Base-by-base conservation (phyloP, 495 filamentous ascomycete genomes). In the Lasiosphaeria hispida region DNA sequence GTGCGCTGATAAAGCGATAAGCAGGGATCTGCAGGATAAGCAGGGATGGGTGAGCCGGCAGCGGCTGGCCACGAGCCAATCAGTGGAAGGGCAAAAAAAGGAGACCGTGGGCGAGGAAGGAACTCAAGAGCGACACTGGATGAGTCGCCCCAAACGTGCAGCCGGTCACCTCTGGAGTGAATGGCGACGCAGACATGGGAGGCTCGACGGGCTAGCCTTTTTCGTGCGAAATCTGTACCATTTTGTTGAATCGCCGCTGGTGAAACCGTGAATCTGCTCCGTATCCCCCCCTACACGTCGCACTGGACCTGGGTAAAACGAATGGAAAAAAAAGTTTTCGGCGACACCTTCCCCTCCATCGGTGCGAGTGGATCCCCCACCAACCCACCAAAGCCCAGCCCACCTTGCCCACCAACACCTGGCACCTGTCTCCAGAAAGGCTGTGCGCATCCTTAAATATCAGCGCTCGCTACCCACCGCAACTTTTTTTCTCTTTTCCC, bases 391-490 rank as follows among this genome's bases (percentile, higher is more conserved):
- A 23, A 52, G 37, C 35, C 52, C 51, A 2, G 37, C 56, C 60
- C 49, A 43, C 11, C 33, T 47, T 59, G 23, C 23, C 23, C 23
- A 30, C 23, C 23, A 30, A 30, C 23, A 30, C 23, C 2, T 30
- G 23, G 23, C 23, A 30, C 23, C 53, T 59, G 57, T 57, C 35
- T 50, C 30, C 18, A 54, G 50, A 59, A 52, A 53, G 62, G 59
- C 65, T 64, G 62, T 65, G 65, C 50, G 40, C 62, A 51, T 36
- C 42, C 49, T 63, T 65, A 69, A 68, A 70, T 63, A 65, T 61
- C 53, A 59, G 40, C 63, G 37, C 58, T 40, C 40, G 55, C 56
- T 35, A 53, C 59, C 48, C 10, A 55, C 19, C 41, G 23, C 33
- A 13, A n/a, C 37, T 45, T 23, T 23, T 23, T 23, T 52, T 35